Conservation (phyloP, 495 filamentous ascomycete species). For the Tuber borchii region DNA sequence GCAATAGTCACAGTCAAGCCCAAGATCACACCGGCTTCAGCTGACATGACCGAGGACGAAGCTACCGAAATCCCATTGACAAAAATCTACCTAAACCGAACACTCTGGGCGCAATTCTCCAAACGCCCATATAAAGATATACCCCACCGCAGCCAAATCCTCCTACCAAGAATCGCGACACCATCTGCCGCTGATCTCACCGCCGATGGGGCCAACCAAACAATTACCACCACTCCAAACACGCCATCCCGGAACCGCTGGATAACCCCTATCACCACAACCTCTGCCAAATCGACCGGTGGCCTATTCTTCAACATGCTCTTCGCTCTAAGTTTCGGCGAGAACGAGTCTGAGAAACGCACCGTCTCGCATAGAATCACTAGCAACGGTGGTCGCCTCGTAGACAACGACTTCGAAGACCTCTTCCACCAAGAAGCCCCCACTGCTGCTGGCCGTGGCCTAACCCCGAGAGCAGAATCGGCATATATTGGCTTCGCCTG, state of each 20-base stretch:
- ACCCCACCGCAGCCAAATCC: not conserved
- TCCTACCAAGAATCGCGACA: not conserved
- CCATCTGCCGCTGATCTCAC: not conserved
- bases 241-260: slow-evolving; percentile 15
- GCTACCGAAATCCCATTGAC: slow-evolving; percentile 28
- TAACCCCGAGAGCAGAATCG: slow-evolving; percentile 50
- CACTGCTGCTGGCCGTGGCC: slow-evolving; percentile 16
- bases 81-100: slow-evolving; percentile 36
- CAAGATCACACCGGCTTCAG: slow-evolving; percentile 5
- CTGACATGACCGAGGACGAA: not conserved
- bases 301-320: slow-evolving; percentile 37
- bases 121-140: slow-evolving; percentile 11
- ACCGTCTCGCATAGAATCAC: slow-evolving; percentile 17
- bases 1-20: slow-evolving; percentile 17
- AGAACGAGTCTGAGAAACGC: slow-evolving; percentile 26
- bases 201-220: not conserved
- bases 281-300: not conserved
- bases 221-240: slow-evolving; percentile 13
- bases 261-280: slow-evolving; percentile 9
- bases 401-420: slow-evolving; percentile 73
- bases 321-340: slow-evolving; percentile 34
- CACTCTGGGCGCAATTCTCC: slow-evolving; percentile 38
- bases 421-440: slow-evolving; percentile 55
- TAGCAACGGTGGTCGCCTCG: slow-evolving; percentile 60
- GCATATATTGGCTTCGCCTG: slow-evolving; percentile 66